Conservation (phyloP, 2,329 filamentous ascomycete genomes). For the Diplodia mutila region DNA sequence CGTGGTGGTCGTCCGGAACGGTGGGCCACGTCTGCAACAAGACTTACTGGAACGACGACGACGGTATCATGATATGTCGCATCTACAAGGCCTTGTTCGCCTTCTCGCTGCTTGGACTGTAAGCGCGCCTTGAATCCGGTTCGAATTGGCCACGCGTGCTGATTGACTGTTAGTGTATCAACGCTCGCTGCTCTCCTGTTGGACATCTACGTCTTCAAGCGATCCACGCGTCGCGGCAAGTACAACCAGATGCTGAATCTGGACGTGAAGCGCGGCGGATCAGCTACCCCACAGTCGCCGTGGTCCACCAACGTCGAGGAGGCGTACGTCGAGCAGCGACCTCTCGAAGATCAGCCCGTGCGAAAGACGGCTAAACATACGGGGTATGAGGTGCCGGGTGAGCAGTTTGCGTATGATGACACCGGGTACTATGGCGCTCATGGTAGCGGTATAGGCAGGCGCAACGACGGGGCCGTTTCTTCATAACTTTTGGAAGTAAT, state of each 20-base stretch:
- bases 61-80: constrained; percentile 60
- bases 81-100: constrained; percentile 64
- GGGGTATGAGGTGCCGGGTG: constrained; percentile 48
- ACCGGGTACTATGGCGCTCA: constrained; percentile 46
- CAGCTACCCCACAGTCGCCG: constrained; percentile 24
- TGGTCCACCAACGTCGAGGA: constrained; percentile 34
- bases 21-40: constrained; percentile 56
- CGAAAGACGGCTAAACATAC: constrained; percentile 35
- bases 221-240: constrained; percentile 50
- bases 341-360: constrained; percentile 32
- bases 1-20: constrained; percentile 59
- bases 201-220: constrained; percentile 54
- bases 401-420: constrained; percentile 46
- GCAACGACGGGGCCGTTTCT: not conserved
- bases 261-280: constrained; percentile 33
- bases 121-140: constrained; percentile 30
- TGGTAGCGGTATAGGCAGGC: not conserved
- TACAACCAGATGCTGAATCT: constrained; percentile 54
- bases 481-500: not conserved
- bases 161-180: constrained; percentile 39
- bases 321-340: constrained; percentile 32
- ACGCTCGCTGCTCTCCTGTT: constrained; percentile 54
- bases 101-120: constrained; percentile 56
- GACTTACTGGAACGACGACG: constrained; percentile 57
- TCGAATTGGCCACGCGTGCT: not conserved